Evolutionary conservation across 768 basidiomycete species (phyloP).

Genomic region (Neoboletus magnificus): DNA sequence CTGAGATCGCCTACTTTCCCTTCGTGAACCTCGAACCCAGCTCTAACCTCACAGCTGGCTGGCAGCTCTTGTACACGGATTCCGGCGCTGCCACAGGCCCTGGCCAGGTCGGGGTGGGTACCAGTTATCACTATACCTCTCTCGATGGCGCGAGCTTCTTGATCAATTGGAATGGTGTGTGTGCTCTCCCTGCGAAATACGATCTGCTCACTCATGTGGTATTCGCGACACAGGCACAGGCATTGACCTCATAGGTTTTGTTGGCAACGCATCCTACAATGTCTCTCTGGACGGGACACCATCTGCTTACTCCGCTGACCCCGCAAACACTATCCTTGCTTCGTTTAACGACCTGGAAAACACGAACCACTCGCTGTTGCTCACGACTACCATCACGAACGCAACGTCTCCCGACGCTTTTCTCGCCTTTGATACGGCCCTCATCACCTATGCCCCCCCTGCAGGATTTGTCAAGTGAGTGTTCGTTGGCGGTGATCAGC

Average conservation of each 20-base stretch:
- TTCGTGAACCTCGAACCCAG: constrained; percentile 52
- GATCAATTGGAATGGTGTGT: constrained; percentile 62
- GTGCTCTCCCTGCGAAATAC: background rate
- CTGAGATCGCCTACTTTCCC: constrained; percentile 58
- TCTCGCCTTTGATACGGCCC: constrained; percentile 57
- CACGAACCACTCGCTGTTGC: constrained; percentile 50
- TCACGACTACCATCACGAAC: constrained; percentile 45
- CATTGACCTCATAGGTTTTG: constrained; percentile 56
- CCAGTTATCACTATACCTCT: constrained; percentile 61
- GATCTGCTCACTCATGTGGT: constrained; percentile 4
- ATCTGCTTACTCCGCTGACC: constrained; percentile 23
- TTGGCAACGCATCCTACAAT: constrained; percentile 41
- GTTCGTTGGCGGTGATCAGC: constrained; percentile 4
- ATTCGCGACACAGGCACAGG: constrained; percentile 50
- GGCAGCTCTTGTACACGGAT: constrained; percentile 60
- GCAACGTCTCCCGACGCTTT: constrained; percentile 33
- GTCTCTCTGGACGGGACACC: constrained; percentile 51
- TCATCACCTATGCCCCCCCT: constrained; percentile 42
- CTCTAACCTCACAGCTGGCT: constrained; percentile 52
- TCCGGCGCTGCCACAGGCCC: constrained; percentile 45
- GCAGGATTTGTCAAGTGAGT: constrained; percentile 35
- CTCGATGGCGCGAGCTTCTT: constrained; percentile 53
- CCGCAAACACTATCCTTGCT: constrained; percentile 43
- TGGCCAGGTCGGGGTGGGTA: constrained; percentile 51
- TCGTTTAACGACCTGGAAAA: constrained; percentile 46